Evolutionary conservation across 2,329 filamentous ascomycete genomes (phyloP).

Genomic region (Cercospora sp.): DNA sequence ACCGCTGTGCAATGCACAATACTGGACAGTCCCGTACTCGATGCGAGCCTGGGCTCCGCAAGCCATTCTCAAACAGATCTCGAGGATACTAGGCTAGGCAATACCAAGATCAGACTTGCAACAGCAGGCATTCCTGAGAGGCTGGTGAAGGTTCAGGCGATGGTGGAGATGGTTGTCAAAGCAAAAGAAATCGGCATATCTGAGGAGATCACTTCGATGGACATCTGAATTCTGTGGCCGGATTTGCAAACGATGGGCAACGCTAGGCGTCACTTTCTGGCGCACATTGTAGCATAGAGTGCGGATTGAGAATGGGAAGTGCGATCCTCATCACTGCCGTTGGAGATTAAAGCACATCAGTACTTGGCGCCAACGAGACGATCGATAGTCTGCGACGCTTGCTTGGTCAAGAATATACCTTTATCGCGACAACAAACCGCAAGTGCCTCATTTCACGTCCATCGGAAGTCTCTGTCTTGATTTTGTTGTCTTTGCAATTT

Average conservation of each 20-base stretch:
- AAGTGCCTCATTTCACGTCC: not conserved
- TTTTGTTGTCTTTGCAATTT: not conserved
- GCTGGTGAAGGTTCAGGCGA: constrained; percentile 11
- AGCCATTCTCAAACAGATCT: not conserved
- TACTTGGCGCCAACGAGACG: not conserved
- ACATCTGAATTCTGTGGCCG: not conserved
- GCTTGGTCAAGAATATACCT: not conserved
- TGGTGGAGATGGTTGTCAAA: constrained; percentile 13
- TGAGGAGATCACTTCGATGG: not conserved
- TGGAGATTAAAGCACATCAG: not conserved
- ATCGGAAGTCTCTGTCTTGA: not conserved
- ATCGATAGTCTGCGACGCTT: not conserved
- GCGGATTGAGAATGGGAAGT: not conserved
- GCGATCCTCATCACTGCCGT: not conserved
- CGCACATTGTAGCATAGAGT: not conserved
- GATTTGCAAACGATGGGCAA: not conserved
- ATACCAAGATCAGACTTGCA: not conserved
- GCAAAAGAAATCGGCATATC: constrained; percentile 8
- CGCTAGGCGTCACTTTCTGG: not conserved
- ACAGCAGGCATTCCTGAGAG: not conserved
- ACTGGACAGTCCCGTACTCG: not conserved
- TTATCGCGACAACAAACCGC: not conserved
- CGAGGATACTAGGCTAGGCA: constrained; percentile 9
- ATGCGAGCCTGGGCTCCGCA: not conserved
- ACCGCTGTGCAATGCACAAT: constrained; percentile 14